phyloP scores from a whole-genome alignment of 1,284 basidiomycete species.

The Tilletia indica region DNA sequence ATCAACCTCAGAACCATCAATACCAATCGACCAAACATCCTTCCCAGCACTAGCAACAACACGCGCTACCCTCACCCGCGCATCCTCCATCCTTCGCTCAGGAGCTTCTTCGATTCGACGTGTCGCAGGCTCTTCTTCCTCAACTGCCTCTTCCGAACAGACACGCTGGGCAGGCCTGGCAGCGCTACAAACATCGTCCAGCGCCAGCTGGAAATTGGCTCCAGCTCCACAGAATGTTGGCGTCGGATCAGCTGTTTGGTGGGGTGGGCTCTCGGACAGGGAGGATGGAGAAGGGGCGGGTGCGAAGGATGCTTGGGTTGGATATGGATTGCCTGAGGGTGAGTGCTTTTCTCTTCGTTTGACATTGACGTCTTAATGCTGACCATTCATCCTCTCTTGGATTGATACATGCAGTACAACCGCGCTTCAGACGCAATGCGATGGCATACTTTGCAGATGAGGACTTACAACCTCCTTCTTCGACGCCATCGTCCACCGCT shows the following conservation, averaged over 20 bases:
- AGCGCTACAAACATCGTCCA: background rate
- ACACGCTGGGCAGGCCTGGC: background rate
- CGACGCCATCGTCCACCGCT: too few species aligned
- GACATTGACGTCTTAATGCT: background rate
- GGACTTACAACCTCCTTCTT: background rate
- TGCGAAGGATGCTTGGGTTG: constrained; percentile 14
- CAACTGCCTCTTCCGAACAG: background rate
- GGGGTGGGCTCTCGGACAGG: background rate
- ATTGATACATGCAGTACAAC: background rate
- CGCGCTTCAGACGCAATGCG: background rate
- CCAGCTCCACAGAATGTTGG: constrained; percentile 9
- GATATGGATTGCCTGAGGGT: constrained; percentile 8
- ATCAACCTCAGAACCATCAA: background rate
- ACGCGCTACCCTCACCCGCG: constrained; percentile 6
- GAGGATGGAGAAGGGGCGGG: constrained; percentile 16
- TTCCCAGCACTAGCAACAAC: background rate
- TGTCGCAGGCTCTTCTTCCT: constrained; percentile 2
- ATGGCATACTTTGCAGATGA: constrained; percentile 15
- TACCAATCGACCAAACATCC: constrained; percentile 1
- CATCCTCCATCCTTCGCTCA: constrained; percentile 3
- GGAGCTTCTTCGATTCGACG: constrained; percentile 2
- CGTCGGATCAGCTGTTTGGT: constrained; percentile 10
- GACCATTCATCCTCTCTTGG: too few species aligned
- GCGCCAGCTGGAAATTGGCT: background rate
- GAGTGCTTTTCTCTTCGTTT: background rate